A percentile compares a stretch with the other conserved stretches of the same genome.
phyloP scores from a whole-genome alignment of 306 rosid species.

The Ochetophila trinervis region DNA sequence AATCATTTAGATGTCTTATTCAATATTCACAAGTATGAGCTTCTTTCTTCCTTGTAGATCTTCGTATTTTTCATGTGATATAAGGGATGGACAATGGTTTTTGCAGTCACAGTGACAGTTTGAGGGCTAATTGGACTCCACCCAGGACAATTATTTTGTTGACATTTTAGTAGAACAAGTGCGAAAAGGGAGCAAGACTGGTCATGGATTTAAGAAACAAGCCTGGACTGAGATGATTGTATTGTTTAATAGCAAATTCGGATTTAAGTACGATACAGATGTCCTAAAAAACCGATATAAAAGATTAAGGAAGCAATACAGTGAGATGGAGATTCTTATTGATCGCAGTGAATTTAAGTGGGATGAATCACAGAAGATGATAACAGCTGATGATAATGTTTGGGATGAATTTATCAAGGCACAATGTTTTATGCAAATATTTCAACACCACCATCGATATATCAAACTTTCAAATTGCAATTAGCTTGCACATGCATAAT shows the following conservation, averaged over 20 bases:
- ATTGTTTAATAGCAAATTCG: constrained; percentile 44
- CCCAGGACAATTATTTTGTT: constrained; percentile 51
- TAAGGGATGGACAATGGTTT: constrained; percentile 37
- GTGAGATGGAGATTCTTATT: constrained; percentile 42
- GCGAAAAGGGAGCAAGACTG: constrained; percentile 45
- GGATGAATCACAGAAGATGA: constrained; percentile 38
- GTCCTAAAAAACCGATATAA: constrained; percentile 51
- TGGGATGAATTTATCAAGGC: constrained; percentile 45
- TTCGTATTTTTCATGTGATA: constrained; percentile 29
- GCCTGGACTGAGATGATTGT: constrained; percentile 55
- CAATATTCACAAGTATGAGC: not conserved
- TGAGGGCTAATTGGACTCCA: constrained; percentile 58
- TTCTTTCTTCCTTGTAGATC: not conserved
- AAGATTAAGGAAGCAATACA: constrained; percentile 57
- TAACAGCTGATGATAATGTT: constrained; percentile 27
- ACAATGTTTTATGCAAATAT: constrained; percentile 4
- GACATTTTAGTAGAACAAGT: constrained; percentile 48
- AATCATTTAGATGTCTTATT: not conserved
- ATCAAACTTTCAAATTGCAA: constrained; percentile 10
- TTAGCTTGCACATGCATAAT: constrained; percentile 17
- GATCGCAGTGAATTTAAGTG: constrained; percentile 44
- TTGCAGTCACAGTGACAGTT: constrained; percentile 22
- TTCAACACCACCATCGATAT: constrained; percentile 7
- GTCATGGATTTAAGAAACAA: constrained; percentile 35
- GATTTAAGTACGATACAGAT: constrained; percentile 45